Evolutionary conservation across 495 filamentous ascomycete genomes (phyloP).

Genomic region (Aspergillus heteromorphus): DNA sequence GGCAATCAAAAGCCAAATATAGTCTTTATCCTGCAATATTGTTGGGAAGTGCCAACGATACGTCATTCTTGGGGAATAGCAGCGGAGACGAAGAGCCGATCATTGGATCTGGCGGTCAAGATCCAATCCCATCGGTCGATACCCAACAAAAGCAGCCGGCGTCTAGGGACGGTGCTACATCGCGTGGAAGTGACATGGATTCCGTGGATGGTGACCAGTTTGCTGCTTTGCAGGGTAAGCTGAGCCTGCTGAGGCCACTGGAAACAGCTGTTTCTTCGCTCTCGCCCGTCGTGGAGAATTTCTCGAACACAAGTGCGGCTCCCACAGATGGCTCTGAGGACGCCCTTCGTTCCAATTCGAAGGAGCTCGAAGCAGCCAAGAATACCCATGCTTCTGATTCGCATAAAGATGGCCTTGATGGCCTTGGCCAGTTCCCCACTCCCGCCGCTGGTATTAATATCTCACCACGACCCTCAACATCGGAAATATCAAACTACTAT

Average conservation of each 20-base stretch:
- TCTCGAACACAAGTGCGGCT: slow-evolving; percentile 21
- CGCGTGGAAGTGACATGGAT: slow-evolving; percentile 5
- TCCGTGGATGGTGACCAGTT: background rate
- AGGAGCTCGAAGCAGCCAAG: slow-evolving; percentile 19
- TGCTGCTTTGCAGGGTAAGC: slow-evolving; percentile 17
- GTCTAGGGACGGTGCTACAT: background rate
- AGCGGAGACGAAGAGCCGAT: slow-evolving; percentile 44
- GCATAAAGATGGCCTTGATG: slow-evolving; percentile 31
- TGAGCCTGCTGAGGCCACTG: slow-evolving; percentile 12
- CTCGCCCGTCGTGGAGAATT: slow-evolving; percentile 30
- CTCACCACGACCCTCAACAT: slow-evolving; percentile 32
- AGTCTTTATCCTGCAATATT: slow-evolving; percentile 25
- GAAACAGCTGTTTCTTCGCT: slow-evolving; percentile 15
- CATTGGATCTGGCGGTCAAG: slow-evolving; percentile 14
- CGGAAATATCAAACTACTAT: slow-evolving; percentile 41
- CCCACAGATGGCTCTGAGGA: slow-evolving; percentile 14
- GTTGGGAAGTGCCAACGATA: slow-evolving; percentile 27
- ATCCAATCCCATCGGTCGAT: slow-evolving; percentile 17
- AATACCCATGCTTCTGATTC: slow-evolving; percentile 29
- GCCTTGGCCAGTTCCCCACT: slow-evolving; percentile 29
- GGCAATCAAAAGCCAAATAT: slow-evolving; percentile 18
- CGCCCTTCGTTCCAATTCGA: slow-evolving; percentile 15
- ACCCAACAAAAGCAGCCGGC: slow-evolving; percentile 5
- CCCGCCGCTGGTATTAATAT: slow-evolving; percentile 36
- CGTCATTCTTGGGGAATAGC: slow-evolving; percentile 47